Base-by-base conservation (phyloP, 305 asterid species). In the Fraxinus floribunda region DNA sequence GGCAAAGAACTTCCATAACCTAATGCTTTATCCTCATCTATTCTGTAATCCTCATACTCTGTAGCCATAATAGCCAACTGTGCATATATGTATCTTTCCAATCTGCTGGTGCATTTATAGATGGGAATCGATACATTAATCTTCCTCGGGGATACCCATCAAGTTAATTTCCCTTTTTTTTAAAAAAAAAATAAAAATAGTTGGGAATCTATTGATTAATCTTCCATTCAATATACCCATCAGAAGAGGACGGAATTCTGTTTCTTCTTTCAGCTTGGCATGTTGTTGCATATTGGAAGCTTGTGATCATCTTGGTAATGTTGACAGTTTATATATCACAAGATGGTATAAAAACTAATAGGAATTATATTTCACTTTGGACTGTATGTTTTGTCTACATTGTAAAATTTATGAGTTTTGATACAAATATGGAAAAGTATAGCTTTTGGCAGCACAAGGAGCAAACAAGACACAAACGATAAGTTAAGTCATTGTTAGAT, bases 1-100 rank as follows among this genome's bases (percentile, higher is more conserved):
- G 88, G 85, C 13, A 86, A 82, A 46, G 91, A 90, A 20, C 89
- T 87, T 41, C 90, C 92, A 75, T 10, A 84, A 44, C 85, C 90
- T 70, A 84, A 77, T 57, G 79, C 85, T 80, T 78, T 78, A 36
- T 78, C 86, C 78, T 83, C 84, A 44, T 78, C 82, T 46, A 78
- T 2, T 46, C 60, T 46, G 60, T 13, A 10, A 15, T 11, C 60
- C 60, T 49, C 60, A 49, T 1, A 39, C 49, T 39, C 18, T 22
- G 82, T 78, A 73, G 80, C 88, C 88, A 85, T 85, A 5, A 15
- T 78, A n/a, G 57, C 72, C 20, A 49, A 75, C 76, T 82, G 66
- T 75, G 29, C 4, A 13, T 32, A n/a, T 0, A 64, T 60, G 38
- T 46, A 49, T 44, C 55, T 79, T 44, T 7, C 49, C 35, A 52